These are phyloP conservation scores for Helianthus tuberosus DNA, from an alignment of 129 eudicot species.

Conservation along the genomic window DNA sequence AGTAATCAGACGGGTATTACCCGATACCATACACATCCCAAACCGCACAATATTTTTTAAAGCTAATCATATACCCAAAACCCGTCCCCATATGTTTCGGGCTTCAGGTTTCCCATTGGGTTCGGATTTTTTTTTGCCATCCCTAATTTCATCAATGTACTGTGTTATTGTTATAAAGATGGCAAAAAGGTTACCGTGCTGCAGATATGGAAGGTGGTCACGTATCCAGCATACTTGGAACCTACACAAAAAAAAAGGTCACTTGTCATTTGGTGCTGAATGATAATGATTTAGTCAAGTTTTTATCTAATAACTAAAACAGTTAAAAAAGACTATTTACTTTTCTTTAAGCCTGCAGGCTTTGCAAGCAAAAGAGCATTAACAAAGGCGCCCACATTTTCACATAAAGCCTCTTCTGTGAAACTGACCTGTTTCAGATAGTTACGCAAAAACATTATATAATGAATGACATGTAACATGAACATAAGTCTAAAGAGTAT, in stretches of 20 bases:
- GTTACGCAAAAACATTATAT: background rate
- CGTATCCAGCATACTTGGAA: conserved; percentile 93
- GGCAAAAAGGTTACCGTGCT: conserved; percentile 64
- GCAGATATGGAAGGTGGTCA: conserved; percentile 78
- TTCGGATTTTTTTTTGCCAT: background rate
- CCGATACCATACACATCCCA: no score
- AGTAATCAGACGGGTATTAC: no score
- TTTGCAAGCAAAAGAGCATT: conserved; percentile 93
- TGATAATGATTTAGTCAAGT: background rate
- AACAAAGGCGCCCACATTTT: conserved; percentile 87
- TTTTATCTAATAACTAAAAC: background rate
- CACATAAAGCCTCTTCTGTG: conserved; percentile 80
- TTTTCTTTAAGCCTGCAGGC: conserved; percentile 90
- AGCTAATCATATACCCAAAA: background rate
- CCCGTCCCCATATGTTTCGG: background rate
- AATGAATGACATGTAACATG: background rate
- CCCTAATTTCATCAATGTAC: background rate
- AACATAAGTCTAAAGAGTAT: background rate
- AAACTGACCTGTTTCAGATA: conserved; percentile 54
- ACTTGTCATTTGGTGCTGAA: background rate
- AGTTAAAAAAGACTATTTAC: conserved; percentile 44
- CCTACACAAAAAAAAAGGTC: conserved; percentile 47
- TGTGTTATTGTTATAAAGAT: background rate
- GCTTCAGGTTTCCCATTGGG: background rate
- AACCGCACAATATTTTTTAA: no score